These are phyloP conservation scores for Primulina tabacum DNA, from an alignment of 257 asterid species.

Conservation along the genomic window DNA sequence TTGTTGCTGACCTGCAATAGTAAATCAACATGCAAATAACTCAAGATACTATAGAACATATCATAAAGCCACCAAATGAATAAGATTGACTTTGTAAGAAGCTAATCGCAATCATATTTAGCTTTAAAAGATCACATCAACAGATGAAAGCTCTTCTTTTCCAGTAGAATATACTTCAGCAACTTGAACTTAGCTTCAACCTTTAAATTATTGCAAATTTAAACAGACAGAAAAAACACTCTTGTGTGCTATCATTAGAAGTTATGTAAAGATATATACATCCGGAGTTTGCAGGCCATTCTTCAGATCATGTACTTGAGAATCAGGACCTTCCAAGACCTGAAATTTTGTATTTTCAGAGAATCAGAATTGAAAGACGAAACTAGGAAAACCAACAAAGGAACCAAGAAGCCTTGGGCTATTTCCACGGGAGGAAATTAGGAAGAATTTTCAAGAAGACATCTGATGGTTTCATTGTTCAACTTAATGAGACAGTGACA, in stretches of 20 bases:
- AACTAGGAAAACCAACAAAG: not conserved
- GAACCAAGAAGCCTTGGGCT: slow-evolving; percentile 15
- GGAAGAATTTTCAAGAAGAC: not conserved
- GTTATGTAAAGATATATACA: slow-evolving; percentile 40
- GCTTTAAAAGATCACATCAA: not conserved
- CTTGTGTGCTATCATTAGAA: not conserved
- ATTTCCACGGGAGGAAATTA: not conserved
- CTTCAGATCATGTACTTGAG: slow-evolving; percentile 46
- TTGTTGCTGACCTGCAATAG: slow-evolving; percentile 49
- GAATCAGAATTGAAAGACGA: slow-evolving; percentile 12
- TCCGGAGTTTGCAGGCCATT: slow-evolving; percentile 74
- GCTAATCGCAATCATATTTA: not conserved
- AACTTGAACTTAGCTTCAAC: not conserved
- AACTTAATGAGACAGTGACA: slow-evolving; percentile 8
- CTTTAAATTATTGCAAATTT: not conserved
- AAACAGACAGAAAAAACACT: not conserved
- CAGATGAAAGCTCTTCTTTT: not conserved
- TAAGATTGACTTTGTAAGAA: not conserved
- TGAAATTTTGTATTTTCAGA: slow-evolving; percentile 26
- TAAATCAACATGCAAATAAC: not conserved
- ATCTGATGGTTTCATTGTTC: not conserved
- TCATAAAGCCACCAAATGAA: slow-evolving; percentile 2
- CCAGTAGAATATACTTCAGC: not conserved
- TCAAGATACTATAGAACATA: slow-evolving; percentile 12
- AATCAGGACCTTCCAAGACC: slow-evolving; percentile 66